These are phyloP conservation scores for Calonectria crousiana DNA, from an alignment of 2,329 filamentous ascomycete genomes.

Conservation along the genomic window DNA sequence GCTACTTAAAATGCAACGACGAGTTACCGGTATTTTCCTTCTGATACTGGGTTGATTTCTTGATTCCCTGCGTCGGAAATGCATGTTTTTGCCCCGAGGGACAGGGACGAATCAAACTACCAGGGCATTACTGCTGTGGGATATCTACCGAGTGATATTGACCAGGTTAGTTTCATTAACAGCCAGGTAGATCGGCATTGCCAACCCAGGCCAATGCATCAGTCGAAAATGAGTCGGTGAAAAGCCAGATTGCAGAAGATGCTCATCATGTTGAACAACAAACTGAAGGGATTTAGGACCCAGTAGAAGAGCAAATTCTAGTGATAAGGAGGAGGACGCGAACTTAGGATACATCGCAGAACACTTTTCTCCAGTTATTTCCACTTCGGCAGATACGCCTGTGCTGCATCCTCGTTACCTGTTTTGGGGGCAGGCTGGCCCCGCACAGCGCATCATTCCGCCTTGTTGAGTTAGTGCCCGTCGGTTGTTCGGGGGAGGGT, in stretches of 20 bases:
- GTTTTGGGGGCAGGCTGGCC: not conserved
- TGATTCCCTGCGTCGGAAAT: not conserved
- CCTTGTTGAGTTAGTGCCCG: not conserved
- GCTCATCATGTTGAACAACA: not conserved
- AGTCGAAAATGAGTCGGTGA: not conserved
- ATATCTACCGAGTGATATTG: not conserved
- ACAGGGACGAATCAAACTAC: not conserved
- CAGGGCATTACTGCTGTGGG: not conserved
- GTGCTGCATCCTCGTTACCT: not conserved
- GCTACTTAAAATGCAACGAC: not conserved
- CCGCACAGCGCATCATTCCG: not conserved
- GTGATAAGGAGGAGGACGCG: not conserved
- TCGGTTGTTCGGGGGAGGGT: not conserved
- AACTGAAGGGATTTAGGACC: too few relatives aligned
- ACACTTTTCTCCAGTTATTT: not conserved
- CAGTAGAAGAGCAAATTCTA: not conserved
- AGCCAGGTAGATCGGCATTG: not conserved
- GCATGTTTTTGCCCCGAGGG: not conserved
- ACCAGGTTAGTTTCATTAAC: not conserved
- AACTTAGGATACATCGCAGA: not conserved
- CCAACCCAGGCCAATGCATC: not conserved
- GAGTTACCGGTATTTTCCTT: not conserved
- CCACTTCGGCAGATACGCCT: not conserved
- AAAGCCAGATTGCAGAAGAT: not conserved
- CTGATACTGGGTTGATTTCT: not conserved